Base-by-base conservation (phyloP, 2,329 filamentous ascomycete species). In the Leptographium flavum region DNA sequence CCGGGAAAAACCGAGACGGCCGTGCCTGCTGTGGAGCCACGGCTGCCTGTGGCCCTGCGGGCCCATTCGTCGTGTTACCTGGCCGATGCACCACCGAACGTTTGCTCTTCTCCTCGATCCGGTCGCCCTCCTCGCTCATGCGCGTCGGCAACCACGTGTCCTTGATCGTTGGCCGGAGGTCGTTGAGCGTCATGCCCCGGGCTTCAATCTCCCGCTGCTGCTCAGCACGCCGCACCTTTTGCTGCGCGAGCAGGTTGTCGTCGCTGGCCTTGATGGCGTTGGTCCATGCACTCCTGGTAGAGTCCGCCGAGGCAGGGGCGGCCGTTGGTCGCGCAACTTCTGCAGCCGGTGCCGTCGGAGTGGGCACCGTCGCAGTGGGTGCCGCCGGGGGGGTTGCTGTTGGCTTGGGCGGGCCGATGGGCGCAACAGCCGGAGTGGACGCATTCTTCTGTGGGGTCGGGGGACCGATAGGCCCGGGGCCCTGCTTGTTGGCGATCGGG, bases 1-100 rank as follows among this genome's bases (percentile, higher is more conserved):
- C 57, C 0, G 78, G 78, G 58, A 81, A 81, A 59, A 81, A 81
- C 37, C 76, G 63, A 8, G 78, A 81, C 17, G 68, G 63, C 21
- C 75, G 68, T 19, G 63, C 60, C 47, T 70, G 64, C 31, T 71
- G 64, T 4, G 43, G 17, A 17, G 36, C 15, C 33, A 17, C 8
- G 5, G 25, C 30, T 0, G 43, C 30, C 6, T 46, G 21, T 6
- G 43, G 30, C 10, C 52, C 25, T 51, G 57, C 9, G 53, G 49
- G 21, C 6, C 25, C 23, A 15, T 23, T 39, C 4, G 45, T 40
- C 1, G 39, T 40, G 27, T 33, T 53, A 31, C 44, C 52, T 14
- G 42, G 42, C 35, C 35, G 44, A 37, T 61, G 54, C 5, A 60
- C 53, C 15, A 58, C 48, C 0, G 57, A 55, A 22, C 57, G 51